Base-by-base conservation (phyloP, 352 stramenopile species). In the Phytophthora fragariaefolia region DNA sequence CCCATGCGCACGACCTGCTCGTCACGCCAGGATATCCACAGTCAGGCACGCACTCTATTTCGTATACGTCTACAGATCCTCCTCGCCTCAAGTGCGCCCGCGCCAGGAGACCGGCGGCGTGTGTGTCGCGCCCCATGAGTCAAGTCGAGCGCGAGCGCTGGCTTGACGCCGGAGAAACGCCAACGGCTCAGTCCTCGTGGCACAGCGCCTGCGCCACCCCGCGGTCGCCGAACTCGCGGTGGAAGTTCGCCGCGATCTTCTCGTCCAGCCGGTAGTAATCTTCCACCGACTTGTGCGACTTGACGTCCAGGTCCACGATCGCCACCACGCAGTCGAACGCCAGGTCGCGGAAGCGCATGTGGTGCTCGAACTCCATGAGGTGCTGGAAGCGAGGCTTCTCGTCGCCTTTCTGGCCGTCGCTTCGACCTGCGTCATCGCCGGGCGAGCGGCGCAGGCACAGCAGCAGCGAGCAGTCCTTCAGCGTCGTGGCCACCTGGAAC, bases 291-390 rank as follows among this genome's bases (percentile, higher is more conserved):
- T 95, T 95, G 81, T 95, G 85, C 47, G 85, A 90, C 73, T 96
- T 97, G 63, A 92, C 77, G 57, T 97, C 88, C 50, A 97, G 59
- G 55, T 97, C 87, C 47, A 96, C 88, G 52, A 97, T 85, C 0
- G 86, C 88, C 49, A 95, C 78, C 18, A 93, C 85, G 61, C 82
- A 94, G 49, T 92, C 77, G 63, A 92, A 95, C 54, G 70, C 73
- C 73, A 91, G 71, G 63, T 89, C 75, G 15, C 82, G 75, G 49
- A 91, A 92, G 43, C 67, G 64, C 4, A 92, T 62, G 3, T 70
- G 62, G 71, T 93, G 82, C 62, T 92, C 80, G 61, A 82, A 93
- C 77, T 91, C 84, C 54, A 69, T 34, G 36, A 92, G 51, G 61
- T 92, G 84, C 52, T 88, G 80, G 42, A 92, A 90, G 17, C 63